Percentiles rank a stretch among this genome's conserved stretches.
phyloP scores from a whole-genome alignment of 805 yeast genomes.

The Metschnikowia cubensis region DNA sequence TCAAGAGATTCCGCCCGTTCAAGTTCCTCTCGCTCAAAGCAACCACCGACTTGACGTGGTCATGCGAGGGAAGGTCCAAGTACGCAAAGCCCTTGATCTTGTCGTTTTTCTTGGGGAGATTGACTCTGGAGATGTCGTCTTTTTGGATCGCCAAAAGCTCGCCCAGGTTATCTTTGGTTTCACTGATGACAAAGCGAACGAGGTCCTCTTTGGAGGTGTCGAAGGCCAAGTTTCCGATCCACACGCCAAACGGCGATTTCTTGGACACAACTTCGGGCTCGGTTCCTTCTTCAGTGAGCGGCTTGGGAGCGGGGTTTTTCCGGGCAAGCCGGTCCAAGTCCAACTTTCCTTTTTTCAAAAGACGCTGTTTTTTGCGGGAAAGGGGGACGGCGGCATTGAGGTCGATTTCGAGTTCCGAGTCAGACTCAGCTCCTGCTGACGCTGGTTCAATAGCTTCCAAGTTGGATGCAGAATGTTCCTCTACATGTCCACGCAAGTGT shows the following conservation, averaged over 20 bases:
- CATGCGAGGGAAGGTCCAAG: constrained; percentile 65
- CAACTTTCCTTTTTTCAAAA: constrained; percentile 76
- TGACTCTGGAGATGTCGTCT: constrained; percentile 65
- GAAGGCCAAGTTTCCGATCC: constrained; percentile 92
- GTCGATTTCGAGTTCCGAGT: constrained; percentile 52
- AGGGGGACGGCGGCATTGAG: constrained; percentile 55
- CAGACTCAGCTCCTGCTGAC: neutral
- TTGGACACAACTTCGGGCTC: constrained; percentile 26
- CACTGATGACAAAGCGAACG: constrained; percentile 56
- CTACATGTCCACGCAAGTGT: no score
- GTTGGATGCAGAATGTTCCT: no score
- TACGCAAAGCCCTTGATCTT: constrained; percentile 87
- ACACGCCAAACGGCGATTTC: constrained; percentile 66
- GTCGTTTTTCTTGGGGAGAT: constrained; percentile 71
- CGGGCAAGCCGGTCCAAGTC: constrained; percentile 52
- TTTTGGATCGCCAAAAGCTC: constrained; percentile 40
- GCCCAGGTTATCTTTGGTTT: constrained; percentile 41
- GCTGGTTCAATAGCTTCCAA: no score
- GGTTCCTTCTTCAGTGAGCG: constrained; percentile 30
- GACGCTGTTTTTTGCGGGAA: constrained; percentile 87
- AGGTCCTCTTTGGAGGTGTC: constrained; percentile 78
- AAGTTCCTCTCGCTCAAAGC: constrained; percentile 65
- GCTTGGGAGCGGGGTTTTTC: constrained; percentile 38
- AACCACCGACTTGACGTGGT: constrained; percentile 60
- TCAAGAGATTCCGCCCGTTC: constrained; percentile 81